Evolutionary conservation across 1,284 basidiomycete species (phyloP), one percentile per base, ranked within the genome.

Genomic region (Rugosomyces carneus): DNA sequence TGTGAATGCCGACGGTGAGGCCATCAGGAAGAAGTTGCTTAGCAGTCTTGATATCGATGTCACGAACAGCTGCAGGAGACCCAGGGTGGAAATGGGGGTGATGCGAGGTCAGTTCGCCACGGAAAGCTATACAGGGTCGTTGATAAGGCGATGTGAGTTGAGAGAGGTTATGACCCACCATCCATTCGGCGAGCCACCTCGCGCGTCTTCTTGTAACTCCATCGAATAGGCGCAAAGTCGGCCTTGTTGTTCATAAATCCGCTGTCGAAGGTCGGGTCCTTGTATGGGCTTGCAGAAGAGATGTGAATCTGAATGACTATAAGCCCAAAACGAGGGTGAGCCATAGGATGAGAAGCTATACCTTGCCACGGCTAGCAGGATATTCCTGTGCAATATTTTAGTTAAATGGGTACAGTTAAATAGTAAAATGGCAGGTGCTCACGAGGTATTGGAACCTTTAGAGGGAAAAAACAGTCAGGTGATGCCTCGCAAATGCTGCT

Each of bases 221-320:
- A 84, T 40, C 81, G 76, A 54, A 84, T 80, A 10, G 82, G 82
- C n/a, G 80, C 81, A 56, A 82, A 81, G 66, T 84, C 82, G 19
- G 80, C 81, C 68, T 82, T 81, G 67, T 84, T 63, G 69, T 83
- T 84, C 80, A 85, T 78, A 74, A 84, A 84, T 19, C 82, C 82
- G 50, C 73, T 77, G 64, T 85, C 81, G 58, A 83, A 84, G 65
- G 65, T 69, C 3, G 83, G 81, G 51, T 77, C 76, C 54, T 66
- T 65, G 65, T 84, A 84, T 3, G 82, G 81, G 63, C 72, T 79
- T 32, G 70, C 49, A 23, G 77, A 79, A 42, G 65, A 59, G 62
- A 84, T 76, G 59, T 85, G 82, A 56, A 85, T 83, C 76, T 80
- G 49, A 16, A 24, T 15, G 21, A 7, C 3, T 2, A 18, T 48